These are phyloP conservation scores for Oryza glumipatula DNA, from an alignment of 176 grass and related monocot genomes.

Conservation along the genomic window DNA sequence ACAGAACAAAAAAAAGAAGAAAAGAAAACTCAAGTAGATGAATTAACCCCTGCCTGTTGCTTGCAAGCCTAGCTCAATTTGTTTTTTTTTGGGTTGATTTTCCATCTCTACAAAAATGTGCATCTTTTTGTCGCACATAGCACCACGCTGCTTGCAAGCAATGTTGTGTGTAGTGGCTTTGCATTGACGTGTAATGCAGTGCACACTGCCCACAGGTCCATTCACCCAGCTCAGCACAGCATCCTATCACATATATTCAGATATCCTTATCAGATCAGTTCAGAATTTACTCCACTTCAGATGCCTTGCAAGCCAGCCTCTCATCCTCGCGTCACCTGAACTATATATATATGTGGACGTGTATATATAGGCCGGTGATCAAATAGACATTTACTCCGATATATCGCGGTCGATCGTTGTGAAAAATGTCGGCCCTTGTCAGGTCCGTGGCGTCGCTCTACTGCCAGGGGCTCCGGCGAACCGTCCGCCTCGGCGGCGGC, in stretches of 20 bases:
- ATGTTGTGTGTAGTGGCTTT: background rate
- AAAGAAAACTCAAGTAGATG: background rate
- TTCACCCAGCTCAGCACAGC: too few relatives aligned
- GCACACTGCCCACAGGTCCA: background rate
- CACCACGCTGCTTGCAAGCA: background rate
- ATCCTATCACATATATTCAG: too few relatives aligned
- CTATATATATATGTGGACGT: too few relatives aligned
- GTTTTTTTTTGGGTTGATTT: background rate
- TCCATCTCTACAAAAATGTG: background rate
- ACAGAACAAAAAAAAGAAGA: too few relatives aligned
- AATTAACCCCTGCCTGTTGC: background rate
- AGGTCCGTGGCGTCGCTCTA: slow-evolving; percentile 39
- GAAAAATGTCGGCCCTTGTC: slow-evolving; percentile 36
- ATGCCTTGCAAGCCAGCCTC: background rate
- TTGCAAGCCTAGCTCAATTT: background rate
- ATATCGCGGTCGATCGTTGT: too few relatives aligned
- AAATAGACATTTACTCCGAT: too few relatives aligned
- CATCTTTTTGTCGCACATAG: background rate
- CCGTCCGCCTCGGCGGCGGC: background rate
- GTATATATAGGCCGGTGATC: too few relatives aligned
- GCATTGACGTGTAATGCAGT: background rate
- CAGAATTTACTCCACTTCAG: background rate
- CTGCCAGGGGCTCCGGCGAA: slow-evolving; percentile 23
- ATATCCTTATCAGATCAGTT: background rate
- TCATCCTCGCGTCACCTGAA: background rate